Conservation (phyloP, 108 stramenopile genomes). For the Halocafeteria seosinensis region DNA sequence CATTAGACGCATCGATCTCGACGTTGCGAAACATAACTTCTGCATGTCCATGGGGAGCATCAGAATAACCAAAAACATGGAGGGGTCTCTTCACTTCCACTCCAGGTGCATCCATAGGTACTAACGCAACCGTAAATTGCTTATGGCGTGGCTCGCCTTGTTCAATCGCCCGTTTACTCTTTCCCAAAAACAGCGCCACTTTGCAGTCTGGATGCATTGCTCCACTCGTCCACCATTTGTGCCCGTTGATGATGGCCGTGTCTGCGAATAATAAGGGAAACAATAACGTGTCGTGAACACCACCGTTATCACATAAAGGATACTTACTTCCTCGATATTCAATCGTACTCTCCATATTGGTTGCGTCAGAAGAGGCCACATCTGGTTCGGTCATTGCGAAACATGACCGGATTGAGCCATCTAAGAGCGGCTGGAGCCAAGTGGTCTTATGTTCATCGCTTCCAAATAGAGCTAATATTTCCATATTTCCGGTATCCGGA, state of each 20-base stretch:
- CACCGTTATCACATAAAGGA: no score
- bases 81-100: conserved; percentile 55
- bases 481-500: conserved; percentile 43
- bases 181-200: conserved; percentile 62
- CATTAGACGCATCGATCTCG: conserved; percentile 10
- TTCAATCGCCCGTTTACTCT: conserved; percentile 30
- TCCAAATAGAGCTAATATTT: conserved; percentile 30
- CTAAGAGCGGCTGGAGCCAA: conserved; percentile 26
- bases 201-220: conserved; percentile 68
- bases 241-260: conserved; percentile 15
- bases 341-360: conserved; percentile 18
- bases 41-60: conserved; percentile 59
- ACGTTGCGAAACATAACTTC: conserved; percentile 31
- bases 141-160: conserved; percentile 22
- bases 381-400: conserved; percentile 39
- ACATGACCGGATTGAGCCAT: conserved; percentile 24
- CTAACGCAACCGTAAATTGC: conserved; percentile 37
- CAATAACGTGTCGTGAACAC: neutral
- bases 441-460: conserved; percentile 14
- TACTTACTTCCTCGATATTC: neutral
- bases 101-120: conserved; percentile 57
- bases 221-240: conserved; percentile 41
- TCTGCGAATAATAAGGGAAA: no score
- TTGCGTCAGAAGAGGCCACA: conserved; percentile 30
- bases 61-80: conserved; percentile 81